Percentiles rank a stretch among this genome's conserved stretches.
These are phyloP conservation scores for Ophiosphaerella korrae DNA, from an alignment of 2,329 filamentous ascomycete species.

Conservation along the genomic window DNA sequence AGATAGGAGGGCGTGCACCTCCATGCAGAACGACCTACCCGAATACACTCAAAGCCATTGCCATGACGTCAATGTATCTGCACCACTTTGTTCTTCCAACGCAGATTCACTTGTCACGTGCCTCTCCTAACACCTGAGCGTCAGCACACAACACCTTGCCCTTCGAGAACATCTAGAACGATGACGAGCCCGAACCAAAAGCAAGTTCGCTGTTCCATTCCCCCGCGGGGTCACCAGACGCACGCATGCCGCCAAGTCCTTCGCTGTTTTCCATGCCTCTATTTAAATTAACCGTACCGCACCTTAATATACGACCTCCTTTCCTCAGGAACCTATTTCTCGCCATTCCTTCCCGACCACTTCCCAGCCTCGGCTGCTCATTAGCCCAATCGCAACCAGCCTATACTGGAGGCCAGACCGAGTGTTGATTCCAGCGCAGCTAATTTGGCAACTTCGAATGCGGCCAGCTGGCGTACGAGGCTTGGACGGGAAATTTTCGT, in stretches of 20 bases:
- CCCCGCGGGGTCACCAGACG: conserved; percentile 10
- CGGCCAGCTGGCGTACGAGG: neutral
- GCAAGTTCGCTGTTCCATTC: neutral
- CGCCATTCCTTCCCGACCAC: neutral
- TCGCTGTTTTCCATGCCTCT: conserved; percentile 7
- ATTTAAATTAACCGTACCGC: conserved; percentile 22
- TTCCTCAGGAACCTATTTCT: conserved; percentile 3
- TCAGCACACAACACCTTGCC: neutral
- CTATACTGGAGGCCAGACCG: neutral
- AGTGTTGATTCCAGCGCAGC: neutral
- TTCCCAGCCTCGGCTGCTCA: neutral
- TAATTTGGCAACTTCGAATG: neutral
- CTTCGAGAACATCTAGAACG: neutral
- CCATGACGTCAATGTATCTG: too few relatives aligned
- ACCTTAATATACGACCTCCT: conserved; percentile 14
- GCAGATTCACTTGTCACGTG: neutral
- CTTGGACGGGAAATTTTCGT: conserved; percentile 6
- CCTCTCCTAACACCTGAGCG: neutral
- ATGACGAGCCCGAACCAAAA: conserved; percentile 4
- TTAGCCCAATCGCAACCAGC: neutral
- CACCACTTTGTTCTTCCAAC: too few relatives aligned
- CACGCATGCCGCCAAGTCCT: conserved; percentile 4
- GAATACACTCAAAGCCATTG: too few relatives aligned
- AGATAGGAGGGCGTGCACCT: neutral
- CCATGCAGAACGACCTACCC: neutral